Evolutionary conservation across 345 rosid genomes (phyloP).

Genomic region (Aquilaria sinensis): DNA sequence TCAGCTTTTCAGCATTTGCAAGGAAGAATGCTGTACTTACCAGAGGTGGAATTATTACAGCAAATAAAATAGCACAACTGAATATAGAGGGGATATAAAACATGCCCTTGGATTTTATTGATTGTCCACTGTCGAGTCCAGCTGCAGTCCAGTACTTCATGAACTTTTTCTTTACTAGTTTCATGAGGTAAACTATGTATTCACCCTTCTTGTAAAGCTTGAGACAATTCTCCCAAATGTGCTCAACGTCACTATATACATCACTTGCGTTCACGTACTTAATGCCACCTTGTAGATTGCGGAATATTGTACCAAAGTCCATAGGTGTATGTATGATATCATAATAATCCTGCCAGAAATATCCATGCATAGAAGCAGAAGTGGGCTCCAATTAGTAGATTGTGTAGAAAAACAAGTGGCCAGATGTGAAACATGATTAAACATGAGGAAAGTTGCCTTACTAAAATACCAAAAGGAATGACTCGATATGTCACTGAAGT

Average conservation of each 20-base stretch:
- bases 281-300: conserved; percentile 37
- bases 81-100: background rate
- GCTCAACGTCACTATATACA: conserved; percentile 42
- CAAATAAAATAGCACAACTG: background rate
- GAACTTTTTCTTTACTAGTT: conserved; percentile 50
- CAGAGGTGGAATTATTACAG: too few relatives aligned
- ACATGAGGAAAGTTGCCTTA: too few relatives aligned
- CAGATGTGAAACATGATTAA: too few relatives aligned
- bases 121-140: conserved; percentile 30
- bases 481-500: too few relatives aligned
- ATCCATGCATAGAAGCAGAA: background rate
- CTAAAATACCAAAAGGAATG: too few relatives aligned
- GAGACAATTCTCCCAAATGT: conserved; percentile 49
- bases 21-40: too few relatives aligned
- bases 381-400: background rate
- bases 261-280: conserved; percentile 45
- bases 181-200: conserved; percentile 49
- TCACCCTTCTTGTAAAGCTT: conserved; percentile 55
- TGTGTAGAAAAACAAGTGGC: too few relatives aligned
- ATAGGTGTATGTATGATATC: conserved; percentile 46
- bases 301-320: conserved; percentile 56
- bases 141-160: conserved; percentile 51
- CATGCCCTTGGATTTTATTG: conserved; percentile 23
- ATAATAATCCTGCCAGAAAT: conserved; percentile 36
- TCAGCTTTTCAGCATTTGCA: too few relatives aligned